Conservation (phyloP, 2,329 filamentous ascomycete genomes). For the Ramularia endophylla region DNA sequence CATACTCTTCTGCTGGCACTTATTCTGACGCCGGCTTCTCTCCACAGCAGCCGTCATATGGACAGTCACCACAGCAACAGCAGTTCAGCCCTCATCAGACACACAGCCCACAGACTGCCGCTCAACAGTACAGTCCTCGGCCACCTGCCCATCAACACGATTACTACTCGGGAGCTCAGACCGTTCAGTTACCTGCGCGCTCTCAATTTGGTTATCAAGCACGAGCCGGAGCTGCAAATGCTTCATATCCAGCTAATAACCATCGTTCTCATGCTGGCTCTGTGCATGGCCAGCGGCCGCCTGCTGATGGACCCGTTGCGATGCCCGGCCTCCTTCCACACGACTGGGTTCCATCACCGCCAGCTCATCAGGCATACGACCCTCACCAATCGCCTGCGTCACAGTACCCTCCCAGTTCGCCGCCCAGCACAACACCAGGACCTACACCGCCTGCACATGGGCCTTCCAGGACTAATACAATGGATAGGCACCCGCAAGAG, state of each 20-base stretch:
- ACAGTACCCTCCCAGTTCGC: conserved; percentile 18
- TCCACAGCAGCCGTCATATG: conserved; percentile 12
- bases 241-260: conserved; percentile 20
- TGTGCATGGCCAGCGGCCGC: conserved; percentile 10
- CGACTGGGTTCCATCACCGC: conserved; percentile 26
- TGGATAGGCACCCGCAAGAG: conserved; percentile 51
- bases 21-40: conserved; percentile 17
- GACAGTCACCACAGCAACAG: conserved; percentile 14
- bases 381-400: conserved; percentile 25
- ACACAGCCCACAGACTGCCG: conserved; percentile 22
- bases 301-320: conserved; percentile 5
- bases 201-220: conserved; percentile 16
- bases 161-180: conserved; percentile 12
- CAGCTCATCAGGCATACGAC: conserved; percentile 17
- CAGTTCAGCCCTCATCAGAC: conserved; percentile 18
- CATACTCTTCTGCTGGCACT: conserved; percentile 17
- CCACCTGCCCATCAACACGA: conserved; percentile 7
- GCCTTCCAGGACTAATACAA: conserved; percentile 40
- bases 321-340: conserved; percentile 11
- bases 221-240: conserved; percentile 10
- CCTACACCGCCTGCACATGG: conserved; percentile 44
- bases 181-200: conserved; percentile 20
- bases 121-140: conserved; percentile 12
- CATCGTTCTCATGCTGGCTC: conserved; percentile 18
- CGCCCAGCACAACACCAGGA: conserved; percentile 43